These are phyloP conservation scores for Sclerotinia glacialis DNA, from an alignment of 2,329 filamentous ascomycete species.

Conservation along the genomic window DNA sequence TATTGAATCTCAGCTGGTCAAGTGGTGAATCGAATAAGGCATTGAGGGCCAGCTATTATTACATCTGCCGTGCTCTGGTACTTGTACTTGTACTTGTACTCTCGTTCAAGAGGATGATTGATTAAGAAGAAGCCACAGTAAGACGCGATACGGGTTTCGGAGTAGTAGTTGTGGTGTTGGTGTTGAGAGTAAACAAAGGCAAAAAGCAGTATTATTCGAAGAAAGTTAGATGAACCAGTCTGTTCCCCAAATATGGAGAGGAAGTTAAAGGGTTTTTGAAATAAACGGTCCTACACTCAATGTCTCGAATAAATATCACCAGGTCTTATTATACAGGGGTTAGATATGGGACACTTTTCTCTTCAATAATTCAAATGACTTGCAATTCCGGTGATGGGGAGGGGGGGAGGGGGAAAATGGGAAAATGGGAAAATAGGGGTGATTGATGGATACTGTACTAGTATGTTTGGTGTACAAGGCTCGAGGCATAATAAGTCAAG, in stretches of 20 bases:
- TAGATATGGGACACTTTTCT: constrained; percentile 13
- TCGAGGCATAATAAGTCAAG: neutral
- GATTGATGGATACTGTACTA: neutral
- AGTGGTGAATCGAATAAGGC: constrained; percentile 20
- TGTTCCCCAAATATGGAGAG: constrained; percentile 22
- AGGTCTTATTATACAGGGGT: constrained; percentile 28
- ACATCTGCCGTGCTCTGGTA: constrained; percentile 15
- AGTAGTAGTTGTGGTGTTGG: neutral
- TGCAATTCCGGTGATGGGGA: neutral
- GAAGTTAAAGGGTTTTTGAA: constrained; percentile 11
- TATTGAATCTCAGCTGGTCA: constrained; percentile 19
- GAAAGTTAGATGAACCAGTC: constrained; percentile 14
- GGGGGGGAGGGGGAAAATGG: neutral
- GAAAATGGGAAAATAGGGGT: constrained; percentile 8
- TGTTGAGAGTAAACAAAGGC: constrained; percentile 15
- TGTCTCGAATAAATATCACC: constrained; percentile 32
- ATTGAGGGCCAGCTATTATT: constrained; percentile 20
- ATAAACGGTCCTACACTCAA: constrained; percentile 23
- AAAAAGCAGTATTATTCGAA: constrained; percentile 3
- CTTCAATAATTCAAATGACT: neutral
- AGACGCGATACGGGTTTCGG: neutral
- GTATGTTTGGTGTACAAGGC: neutral
- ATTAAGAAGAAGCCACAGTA: constrained; percentile 19
- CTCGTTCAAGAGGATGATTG: neutral
- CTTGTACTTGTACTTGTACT: constrained; percentile 7